Percentiles rank a stretch among this genome's conserved stretches.
These are phyloP conservation scores for Thelonectria discophora DNA, from an alignment of 2,329 filamentous ascomycete genomes.

Conservation along the genomic window DNA sequence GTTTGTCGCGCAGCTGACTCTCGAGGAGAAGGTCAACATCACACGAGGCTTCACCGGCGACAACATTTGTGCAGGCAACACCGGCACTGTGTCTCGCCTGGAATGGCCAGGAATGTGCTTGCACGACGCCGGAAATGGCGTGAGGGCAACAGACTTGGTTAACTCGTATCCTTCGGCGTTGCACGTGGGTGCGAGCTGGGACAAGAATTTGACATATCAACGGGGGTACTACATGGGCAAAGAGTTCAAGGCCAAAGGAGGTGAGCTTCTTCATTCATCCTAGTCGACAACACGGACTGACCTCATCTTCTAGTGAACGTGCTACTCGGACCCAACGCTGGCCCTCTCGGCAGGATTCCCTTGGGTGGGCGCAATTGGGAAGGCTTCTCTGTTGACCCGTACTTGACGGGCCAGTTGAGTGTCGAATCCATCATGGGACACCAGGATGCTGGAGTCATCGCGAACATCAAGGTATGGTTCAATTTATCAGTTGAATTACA, in stretches of 20 bases:
- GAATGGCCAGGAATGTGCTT: slow-evolving; percentile 59
- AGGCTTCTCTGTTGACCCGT: slow-evolving; percentile 75
- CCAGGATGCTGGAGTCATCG: slow-evolving; percentile 81
- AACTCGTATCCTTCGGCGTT: slow-evolving; percentile 59
- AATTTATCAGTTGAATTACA: not conserved
- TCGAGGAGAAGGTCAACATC: slow-evolving; percentile 69
- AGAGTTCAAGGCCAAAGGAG: slow-evolving; percentile 64
- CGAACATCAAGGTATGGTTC: slow-evolving; percentile 68
- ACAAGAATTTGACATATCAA: slow-evolving; percentile 60
- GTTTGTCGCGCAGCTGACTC: slow-evolving; percentile 68
- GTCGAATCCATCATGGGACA: slow-evolving; percentile 79
- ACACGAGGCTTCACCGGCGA: slow-evolving; percentile 60
- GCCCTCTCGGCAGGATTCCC: slow-evolving; percentile 75
- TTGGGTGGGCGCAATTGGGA: slow-evolving; percentile 80
- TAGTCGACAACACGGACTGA: not conserved
- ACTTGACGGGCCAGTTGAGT: slow-evolving; percentile 74
- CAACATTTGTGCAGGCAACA: slow-evolving; percentile 60
- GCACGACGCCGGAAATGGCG: slow-evolving; percentile 60
- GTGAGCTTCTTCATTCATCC: accelerated
- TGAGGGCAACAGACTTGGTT: slow-evolving; percentile 58
- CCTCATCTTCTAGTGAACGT: slow-evolving; percentile 61
- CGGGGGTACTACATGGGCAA: slow-evolving; percentile 62
- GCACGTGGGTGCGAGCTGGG: slow-evolving; percentile 62
- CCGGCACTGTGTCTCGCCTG: slow-evolving; percentile 55
- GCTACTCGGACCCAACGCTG: slow-evolving; percentile 75